Conservation (phyloP, 352 stramenopile species). For the Pythium brachiatum region DNA sequence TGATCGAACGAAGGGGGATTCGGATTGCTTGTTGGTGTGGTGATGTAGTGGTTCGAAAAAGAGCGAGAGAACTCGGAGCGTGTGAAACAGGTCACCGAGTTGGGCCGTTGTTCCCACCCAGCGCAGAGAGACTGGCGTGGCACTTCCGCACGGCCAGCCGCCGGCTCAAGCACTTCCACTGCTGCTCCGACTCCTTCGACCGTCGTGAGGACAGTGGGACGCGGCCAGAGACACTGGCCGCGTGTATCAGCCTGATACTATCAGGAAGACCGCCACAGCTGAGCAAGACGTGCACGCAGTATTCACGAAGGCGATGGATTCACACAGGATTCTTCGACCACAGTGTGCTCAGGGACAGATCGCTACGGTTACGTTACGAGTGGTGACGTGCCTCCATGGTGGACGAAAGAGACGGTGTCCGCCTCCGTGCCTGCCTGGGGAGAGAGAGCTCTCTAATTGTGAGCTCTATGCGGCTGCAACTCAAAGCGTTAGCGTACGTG, state of each 20-base stretch:
- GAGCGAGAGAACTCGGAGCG: not conserved
- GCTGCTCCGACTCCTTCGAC: not conserved
- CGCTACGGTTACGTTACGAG: no score
- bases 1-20: not conserved
- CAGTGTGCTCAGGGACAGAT: no score
- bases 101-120: not conserved
- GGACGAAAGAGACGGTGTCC: no score
- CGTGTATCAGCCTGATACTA: no score
- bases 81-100: constrained; percentile 4
- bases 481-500: not conserved
- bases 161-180: constrained; percentile 2
- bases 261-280: constrained; percentile 1
- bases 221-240: not conserved
- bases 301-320: not conserved
- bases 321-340: no score
- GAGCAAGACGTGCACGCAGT: not conserved
- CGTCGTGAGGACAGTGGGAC: constrained; percentile 4
- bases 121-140: not conserved
- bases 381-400: no score
- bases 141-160: not conserved
- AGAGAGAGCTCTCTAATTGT: no score
- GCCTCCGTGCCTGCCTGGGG: no score
- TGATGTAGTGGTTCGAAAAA: not conserved
- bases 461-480: not conserved
- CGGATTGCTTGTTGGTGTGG: not conserved